Base-by-base conservation (phyloP, 352 stramenopile genomes). In the Achlya hypogyna region DNA sequence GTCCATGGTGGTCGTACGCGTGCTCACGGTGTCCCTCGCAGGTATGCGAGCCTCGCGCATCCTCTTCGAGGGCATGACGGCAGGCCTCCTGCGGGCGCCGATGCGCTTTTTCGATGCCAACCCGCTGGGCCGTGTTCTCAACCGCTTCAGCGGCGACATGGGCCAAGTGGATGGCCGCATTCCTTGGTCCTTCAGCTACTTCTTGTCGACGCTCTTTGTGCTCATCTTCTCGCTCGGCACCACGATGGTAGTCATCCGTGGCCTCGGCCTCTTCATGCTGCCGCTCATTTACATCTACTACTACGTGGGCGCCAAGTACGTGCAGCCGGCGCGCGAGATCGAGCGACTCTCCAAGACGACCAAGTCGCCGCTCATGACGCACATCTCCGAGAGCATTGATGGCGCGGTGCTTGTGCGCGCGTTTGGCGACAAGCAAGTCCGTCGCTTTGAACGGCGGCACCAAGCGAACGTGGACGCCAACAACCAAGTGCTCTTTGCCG, bases 21-120 rank as follows among this genome's bases (percentile, higher is more conserved):
- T 12, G 75, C 34, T 42, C 6, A 42, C 77, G 1, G 80, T 91
- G 9, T 83, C 79, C 29, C 65, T 73, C 42, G 71, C 74, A 20
- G 82, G 82, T 35, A 75, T 93, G 49, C 76, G 76, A 12, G 81
- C 75, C 53, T 77, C 82, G 10, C 74, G 78, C 42, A 71, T 75
- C 53, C 72, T 98, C 2, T 97, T 98, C 71, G 73, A 97, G 62
- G 74, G 84, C 40, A 76, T 98, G 43, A 88, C 89, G 25, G 75
- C 78, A 8, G 82, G 84, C 23, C 86, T 98, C 31, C 73, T 98
- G 34, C 73, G 79, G 28, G 92, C 93, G n/a, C 91, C 91, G 23
- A 84, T 98, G 71, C 68, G 82, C 27, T 98, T 98, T 72, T 98
- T 98, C 73, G 92, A 98, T 75, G 90, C 86, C 6, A 97, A 96